Conservation (phyloP, 1,284 basidiomycete species). For the Sutorius eximius region DNA sequence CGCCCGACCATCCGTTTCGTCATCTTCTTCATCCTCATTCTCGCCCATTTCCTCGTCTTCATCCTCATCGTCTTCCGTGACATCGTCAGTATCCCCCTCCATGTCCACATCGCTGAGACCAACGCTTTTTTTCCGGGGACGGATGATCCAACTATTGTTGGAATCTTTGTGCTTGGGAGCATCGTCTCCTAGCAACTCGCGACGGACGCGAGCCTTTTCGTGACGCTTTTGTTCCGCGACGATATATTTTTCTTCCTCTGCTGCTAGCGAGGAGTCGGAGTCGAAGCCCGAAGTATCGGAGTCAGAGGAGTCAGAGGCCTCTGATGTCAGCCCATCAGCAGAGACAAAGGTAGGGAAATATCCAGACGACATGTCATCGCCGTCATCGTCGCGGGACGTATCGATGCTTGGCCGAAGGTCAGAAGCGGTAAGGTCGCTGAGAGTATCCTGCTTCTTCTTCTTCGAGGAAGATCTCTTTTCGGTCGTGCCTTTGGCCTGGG, state of each 20-base stretch:
- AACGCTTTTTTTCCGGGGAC: slow-evolving; percentile 65
- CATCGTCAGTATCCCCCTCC: slow-evolving; percentile 52
- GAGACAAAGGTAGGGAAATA: slow-evolving; percentile 70
- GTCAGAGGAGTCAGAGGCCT: slow-evolving; percentile 43
- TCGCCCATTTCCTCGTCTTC: slow-evolving; percentile 45
- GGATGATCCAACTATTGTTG: slow-evolving; percentile 65
- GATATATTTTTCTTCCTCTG: slow-evolving; percentile 64
- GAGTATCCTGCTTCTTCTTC: slow-evolving; percentile 34
- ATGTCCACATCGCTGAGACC: slow-evolving; percentile 58
- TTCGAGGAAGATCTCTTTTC: slow-evolving; percentile 38
- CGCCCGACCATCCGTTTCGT: slow-evolving; percentile 44
- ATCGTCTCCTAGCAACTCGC: slow-evolving; percentile 56
- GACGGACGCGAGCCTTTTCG: slow-evolving; percentile 50
- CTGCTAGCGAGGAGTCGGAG: slow-evolving; percentile 56
- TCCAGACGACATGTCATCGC: slow-evolving; percentile 39
- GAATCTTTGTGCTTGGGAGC: slow-evolving; percentile 46
- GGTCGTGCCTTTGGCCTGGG: slow-evolving; percentile 42
- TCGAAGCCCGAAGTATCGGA: slow-evolving; percentile 45
- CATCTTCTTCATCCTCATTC: slow-evolving; percentile 42
- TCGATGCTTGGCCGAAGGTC: slow-evolving; percentile 22
- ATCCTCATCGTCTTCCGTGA: slow-evolving; percentile 50
- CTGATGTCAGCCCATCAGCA: slow-evolving; percentile 54
- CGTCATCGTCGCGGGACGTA: slow-evolving; percentile 24
- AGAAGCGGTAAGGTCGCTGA: slow-evolving; percentile 38
- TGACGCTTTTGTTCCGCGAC: slow-evolving; percentile 45